Conservation (phyloP, 2,329 filamentous ascomycete genomes). For the Colletotrichum orchidophilum region DNA sequence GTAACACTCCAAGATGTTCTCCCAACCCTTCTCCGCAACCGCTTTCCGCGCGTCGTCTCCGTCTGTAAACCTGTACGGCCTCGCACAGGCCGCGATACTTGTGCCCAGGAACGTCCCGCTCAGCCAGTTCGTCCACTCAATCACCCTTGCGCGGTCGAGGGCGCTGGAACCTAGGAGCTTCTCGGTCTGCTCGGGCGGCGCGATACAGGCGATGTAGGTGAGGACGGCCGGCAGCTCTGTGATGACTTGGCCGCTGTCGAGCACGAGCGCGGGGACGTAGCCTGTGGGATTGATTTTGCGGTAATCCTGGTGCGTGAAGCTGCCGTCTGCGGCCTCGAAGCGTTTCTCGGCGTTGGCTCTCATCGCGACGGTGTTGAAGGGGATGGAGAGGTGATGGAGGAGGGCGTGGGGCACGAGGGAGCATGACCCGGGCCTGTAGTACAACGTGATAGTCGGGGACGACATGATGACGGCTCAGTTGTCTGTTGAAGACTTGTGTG, state of each 20-base stretch:
- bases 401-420: not conserved
- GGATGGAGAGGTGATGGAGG: not conserved
- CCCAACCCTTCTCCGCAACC: not conserved
- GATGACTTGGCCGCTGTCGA: slow-evolving; percentile 39
- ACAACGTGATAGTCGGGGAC: not conserved
- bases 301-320: not conserved
- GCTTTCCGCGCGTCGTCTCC: not conserved
- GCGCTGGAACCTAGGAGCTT: not conserved
- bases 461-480: not conserved
- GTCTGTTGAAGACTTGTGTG: not conserved
- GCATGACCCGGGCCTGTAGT: not conserved
- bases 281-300: slow-evolving; percentile 23
- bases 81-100: not conserved
- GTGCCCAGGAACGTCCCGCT: not conserved
- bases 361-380: not conserved
- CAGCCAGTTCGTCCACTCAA: not conserved
- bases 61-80: not conserved
- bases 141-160: not conserved
- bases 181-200: slow-evolving; percentile 12
- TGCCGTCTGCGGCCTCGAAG: not conserved
- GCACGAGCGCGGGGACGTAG: slow-evolving; percentile 44
- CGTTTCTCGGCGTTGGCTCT: not conserved
- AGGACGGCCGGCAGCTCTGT: slow-evolving; percentile 46
- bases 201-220: slow-evolving; percentile 42
- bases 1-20: not conserved